Conservation (phyloP, 495 filamentous ascomycete genomes). For the Thozetella sp. region DNA sequence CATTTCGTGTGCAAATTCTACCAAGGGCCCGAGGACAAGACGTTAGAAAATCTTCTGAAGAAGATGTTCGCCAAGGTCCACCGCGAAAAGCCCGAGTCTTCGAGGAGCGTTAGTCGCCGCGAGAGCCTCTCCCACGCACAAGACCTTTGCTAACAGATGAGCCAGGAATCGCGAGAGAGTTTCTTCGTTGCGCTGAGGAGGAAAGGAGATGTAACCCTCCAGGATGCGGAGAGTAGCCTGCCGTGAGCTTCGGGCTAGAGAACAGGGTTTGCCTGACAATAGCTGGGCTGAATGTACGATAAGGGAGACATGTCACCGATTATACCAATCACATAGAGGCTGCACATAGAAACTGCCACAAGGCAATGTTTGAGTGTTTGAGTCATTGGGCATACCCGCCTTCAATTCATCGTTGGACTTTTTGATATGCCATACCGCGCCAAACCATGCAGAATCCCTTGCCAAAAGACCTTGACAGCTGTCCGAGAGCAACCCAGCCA, state of each 20-base stretch:
- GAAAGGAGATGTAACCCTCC: slow-evolving; percentile 41
- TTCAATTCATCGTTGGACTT: slow-evolving; percentile 15
- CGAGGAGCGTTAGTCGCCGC: slow-evolving; percentile 70
- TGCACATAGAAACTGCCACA: too few relatives aligned
- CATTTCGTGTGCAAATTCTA: slow-evolving; percentile 99
- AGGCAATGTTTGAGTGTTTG: too few relatives aligned
- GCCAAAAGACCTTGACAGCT: slow-evolving; percentile 1
- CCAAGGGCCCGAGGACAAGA: slow-evolving; percentile 82
- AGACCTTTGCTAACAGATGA: slow-evolving; percentile 7
- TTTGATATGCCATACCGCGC: slow-evolving; percentile 12
- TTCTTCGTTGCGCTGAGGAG: slow-evolving; percentile 81
- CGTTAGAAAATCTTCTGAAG: slow-evolving; percentile 70
- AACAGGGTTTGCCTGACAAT: not conserved
- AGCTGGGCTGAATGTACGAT: not conserved
- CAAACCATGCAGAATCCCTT: slow-evolving; percentile 11
- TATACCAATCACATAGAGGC: not conserved
- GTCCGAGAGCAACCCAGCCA: slow-evolving; percentile 10
- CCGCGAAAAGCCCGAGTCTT: slow-evolving; percentile 87
- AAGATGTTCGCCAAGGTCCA: slow-evolving; percentile 77
- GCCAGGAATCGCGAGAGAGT: slow-evolving; percentile 85
- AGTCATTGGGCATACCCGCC: slow-evolving; percentile 4
- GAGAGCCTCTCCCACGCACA: not conserved
- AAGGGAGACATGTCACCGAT: not conserved
- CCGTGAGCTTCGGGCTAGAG: not conserved
- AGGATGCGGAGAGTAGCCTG: slow-evolving; percentile 14